Percentiles rank a stretch among this genome's conserved stretches.
Evolutionary conservation across 345 rosid genomes (phyloP).

Genomic region (Anastatica hierochuntica): DNA sequence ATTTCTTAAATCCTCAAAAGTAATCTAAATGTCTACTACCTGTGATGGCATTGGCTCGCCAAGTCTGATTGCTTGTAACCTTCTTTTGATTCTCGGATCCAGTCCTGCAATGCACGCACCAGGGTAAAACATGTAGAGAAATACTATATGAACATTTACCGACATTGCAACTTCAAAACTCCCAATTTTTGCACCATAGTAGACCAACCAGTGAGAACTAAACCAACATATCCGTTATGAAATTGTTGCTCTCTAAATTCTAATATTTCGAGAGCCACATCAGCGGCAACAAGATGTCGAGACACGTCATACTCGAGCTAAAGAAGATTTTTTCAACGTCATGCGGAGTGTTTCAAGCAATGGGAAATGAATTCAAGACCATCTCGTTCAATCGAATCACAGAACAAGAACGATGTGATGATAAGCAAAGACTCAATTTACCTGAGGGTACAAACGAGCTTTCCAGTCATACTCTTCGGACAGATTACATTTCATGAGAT

Average conservation of each 20-base stretch:
- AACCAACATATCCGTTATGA: too few relatives aligned
- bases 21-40: constrained; percentile 30
- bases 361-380: neutral
- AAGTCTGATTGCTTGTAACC: constrained; percentile 75
- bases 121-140: neutral
- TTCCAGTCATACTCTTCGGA: constrained; percentile 70
- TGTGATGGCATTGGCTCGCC: constrained; percentile 65
- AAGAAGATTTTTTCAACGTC: neutral
- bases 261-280: too few relatives aligned
- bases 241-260: too few relatives aligned
- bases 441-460: constrained; percentile 76
- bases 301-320: too few relatives aligned
- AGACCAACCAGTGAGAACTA: neutral
- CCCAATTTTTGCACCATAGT: neutral
- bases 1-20: neutral
- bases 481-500: constrained; percentile 67
- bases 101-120: constrained; percentile 43
- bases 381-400: too few relatives aligned
- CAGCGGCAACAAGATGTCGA: too few relatives aligned
- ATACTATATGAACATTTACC: neutral
- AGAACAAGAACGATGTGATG: neutral
- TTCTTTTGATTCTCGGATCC: constrained; percentile 51
- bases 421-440: neutral
- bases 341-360: neutral
- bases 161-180: neutral